phyloP scores from a whole-genome alignment of 179 eudicot genomes.

The Drosera spatulata region DNA sequence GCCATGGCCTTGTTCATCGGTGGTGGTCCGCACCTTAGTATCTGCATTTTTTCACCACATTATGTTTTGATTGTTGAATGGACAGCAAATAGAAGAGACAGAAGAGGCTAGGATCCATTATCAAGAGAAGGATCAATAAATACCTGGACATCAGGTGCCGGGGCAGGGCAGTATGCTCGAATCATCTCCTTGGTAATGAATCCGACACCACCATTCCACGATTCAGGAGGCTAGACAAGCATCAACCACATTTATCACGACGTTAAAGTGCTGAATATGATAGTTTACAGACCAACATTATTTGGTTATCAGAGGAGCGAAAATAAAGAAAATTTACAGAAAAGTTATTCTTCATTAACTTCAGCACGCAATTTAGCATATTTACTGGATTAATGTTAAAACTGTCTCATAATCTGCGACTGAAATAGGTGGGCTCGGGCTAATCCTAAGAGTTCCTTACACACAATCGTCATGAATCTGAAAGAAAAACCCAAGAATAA shows the following conservation, averaged over 20 bases:
- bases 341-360: too few relatives aligned
- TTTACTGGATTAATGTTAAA: too few relatives aligned
- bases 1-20: slow-evolving; percentile 79
- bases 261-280: neutral
- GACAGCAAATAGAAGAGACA: too few relatives aligned
- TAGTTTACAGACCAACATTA: neutral
- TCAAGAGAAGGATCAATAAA: neutral
- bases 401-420: too few relatives aligned
- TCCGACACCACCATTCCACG: slow-evolving; percentile 51
- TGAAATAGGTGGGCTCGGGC: too few relatives aligned
- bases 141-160: slow-evolving; percentile 46
- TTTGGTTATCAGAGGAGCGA: slow-evolving; percentile 49
- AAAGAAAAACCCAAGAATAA: neutral
- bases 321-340: slow-evolving; percentile 61
- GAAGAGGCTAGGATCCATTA: neutral
- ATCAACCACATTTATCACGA: neutral
- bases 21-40: slow-evolving; percentile 64
- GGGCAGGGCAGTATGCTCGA: slow-evolving; percentile 46
- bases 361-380: too few relatives aligned
- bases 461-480: too few relatives aligned
- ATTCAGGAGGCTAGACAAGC: slow-evolving; percentile 44
- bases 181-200: slow-evolving; percentile 46
- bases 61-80: too few relatives aligned
- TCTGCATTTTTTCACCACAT: slow-evolving; percentile 14
- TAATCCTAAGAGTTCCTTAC: too few relatives aligned